These are phyloP conservation scores for Suillus sp. DNA, from an alignment of 768 basidiomycete species.

Conservation along the genomic window DNA sequence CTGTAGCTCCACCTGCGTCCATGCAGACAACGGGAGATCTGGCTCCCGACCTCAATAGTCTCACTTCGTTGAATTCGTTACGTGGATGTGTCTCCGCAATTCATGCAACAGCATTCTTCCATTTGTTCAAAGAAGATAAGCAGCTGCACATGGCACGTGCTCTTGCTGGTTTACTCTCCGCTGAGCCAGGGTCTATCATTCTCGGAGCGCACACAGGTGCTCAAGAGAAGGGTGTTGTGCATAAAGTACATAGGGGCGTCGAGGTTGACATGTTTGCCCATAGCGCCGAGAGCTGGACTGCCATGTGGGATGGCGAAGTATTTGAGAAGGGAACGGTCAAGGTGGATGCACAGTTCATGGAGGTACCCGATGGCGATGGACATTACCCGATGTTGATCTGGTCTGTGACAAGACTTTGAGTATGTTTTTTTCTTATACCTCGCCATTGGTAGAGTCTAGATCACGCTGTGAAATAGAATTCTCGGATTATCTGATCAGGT, in stretches of 20 bases:
- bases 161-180: slow-evolving; percentile 45
- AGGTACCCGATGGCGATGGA: not conserved
- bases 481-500: not conserved
- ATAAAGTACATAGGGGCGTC: not conserved
- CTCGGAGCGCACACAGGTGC: slow-evolving; percentile 43
- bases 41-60: slow-evolving; percentile 28
- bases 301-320: slow-evolving; percentile 40
- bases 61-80: slow-evolving; percentile 46
- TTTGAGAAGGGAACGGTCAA: slow-evolving; percentile 38
- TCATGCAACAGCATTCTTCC: slow-evolving; percentile 49
- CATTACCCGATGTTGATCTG: not conserved
- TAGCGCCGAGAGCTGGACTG: slow-evolving; percentile 37
- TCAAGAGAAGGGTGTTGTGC: not conserved
- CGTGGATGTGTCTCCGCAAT: slow-evolving; percentile 49
- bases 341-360: slow-evolving; percentile 17
- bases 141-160: slow-evolving; percentile 45
- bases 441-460: not conserved
- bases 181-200: slow-evolving; percentile 46
- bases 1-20: slow-evolving; percentile 31
- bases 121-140: slow-evolving; percentile 44
- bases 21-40: slow-evolving; percentile 21
- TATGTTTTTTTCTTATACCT: not conserved
- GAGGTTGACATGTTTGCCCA: slow-evolving; percentile 32
- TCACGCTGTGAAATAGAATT: not conserved
- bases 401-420: not conserved